Evolutionary conservation across 2,329 filamentous ascomycete species (phyloP), one percentile per base, ranked within the genome.

Genomic region (Hypomyces perniciosus): DNA sequence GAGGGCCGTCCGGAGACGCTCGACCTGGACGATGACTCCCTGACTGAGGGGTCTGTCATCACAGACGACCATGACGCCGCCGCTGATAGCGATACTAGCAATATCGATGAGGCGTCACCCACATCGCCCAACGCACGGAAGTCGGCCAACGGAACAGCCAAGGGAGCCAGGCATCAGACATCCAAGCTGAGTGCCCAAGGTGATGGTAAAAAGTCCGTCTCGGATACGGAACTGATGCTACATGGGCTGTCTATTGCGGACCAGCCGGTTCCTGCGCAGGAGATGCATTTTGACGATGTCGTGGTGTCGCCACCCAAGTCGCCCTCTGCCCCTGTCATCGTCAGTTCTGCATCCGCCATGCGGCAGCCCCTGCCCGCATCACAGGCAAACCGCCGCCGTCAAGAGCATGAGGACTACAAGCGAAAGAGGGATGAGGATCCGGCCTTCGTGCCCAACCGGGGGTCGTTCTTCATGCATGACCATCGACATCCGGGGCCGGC

Each of bases 401-500:
- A 87, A 59, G 91, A 96, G 64, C 89, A 95, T 62, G 90, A 96
- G 57, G 89, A 95, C 64, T 95, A 95, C 72, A 84, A 86, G 71
- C 89, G 86, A 71, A 88, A 88, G 68, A 81, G 89, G 60, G 90
- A 95, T 65, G 84, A 89, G 60, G 90, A 96, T 67, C 92, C 92
- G 34, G 84, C 91, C 8, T 96, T 96, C 70, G 92, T 96, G 50
- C 92, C 93, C 48, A 96, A 95, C 63, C 79, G 92, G 58, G 93
- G 93, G 53, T 86, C 88, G 55, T 97, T 97, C 75, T 97, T 96
- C 73, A 90, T 97, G 82, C 92, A 97, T 68, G 93, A 97, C 66
- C 89, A 93, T 63, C 82, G 90, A 55, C 85, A 89, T 60, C 81
- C 86, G 50, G 86, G 86, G n/a, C 80, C 85, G 41, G 82, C 84